Percentiles rank a stretch among this genome's conserved stretches.
phyloP scores from a whole-genome alignment of 1,284 basidiomycete species.

The Tremellales sp. region DNA sequence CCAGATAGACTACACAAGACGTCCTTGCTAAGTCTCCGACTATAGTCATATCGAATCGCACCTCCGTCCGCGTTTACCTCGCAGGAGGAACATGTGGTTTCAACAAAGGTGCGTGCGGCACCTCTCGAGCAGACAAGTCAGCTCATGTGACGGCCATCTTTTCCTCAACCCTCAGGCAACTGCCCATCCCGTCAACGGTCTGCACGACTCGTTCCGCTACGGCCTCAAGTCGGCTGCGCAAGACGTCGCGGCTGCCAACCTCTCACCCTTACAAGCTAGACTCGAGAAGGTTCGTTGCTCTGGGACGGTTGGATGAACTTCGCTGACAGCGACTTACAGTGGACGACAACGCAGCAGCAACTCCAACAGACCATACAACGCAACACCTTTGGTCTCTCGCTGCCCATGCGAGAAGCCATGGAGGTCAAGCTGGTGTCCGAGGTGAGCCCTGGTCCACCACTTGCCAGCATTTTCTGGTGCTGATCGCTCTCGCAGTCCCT shows the following conservation, averaged over 20 bases:
- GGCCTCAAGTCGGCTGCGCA: conserved; percentile 41
- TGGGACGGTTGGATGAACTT: neutral
- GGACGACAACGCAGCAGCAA: conserved; percentile 88
- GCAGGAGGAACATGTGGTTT: conserved; percentile 35
- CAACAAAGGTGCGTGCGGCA: conserved; percentile 31
- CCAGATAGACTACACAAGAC: neutral
- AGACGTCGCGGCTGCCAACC: conserved; percentile 28
- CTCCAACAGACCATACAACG: conserved; percentile 80
- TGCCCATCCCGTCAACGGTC: conserved; percentile 41
- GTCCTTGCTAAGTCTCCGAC: conserved; percentile 1
- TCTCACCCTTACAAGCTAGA: conserved; percentile 41
- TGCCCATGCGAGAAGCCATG: conserved; percentile 86
- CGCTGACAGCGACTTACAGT: conserved; percentile 54
- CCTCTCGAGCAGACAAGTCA: neutral
- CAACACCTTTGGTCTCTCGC: conserved; percentile 78
- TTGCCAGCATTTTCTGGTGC: neutral
- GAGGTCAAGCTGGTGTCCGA: conserved; percentile 79
- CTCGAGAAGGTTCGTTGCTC: conserved; percentile 43
- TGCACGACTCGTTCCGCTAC: conserved; percentile 45
- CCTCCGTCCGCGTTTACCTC: conserved; percentile 38
- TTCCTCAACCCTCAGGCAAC: conserved; percentile 25
- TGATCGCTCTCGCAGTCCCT: conserved; percentile 17
- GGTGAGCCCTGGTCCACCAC: conserved; percentile 53
- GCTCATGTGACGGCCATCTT: no score
- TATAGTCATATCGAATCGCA: conserved; percentile 39